Base-by-base conservation (phyloP, 352 stramenopile species). In the Elongisporangium prolatum region DNA sequence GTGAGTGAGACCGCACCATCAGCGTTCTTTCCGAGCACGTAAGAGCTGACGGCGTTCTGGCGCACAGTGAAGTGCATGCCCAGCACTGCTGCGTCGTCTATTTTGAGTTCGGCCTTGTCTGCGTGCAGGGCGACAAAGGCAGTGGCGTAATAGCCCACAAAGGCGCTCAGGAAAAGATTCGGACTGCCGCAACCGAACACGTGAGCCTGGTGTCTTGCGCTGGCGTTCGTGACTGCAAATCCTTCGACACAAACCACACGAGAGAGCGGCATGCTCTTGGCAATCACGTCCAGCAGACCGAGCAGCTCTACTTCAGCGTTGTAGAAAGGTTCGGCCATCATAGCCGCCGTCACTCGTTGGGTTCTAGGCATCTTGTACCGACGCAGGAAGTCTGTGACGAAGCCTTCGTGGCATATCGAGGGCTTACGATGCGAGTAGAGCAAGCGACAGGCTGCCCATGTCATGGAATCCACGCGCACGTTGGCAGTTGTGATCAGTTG, bases 221-320 rank as follows among this genome's bases (percentile, higher is more conserved):
- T 71, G 25, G 57, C 68, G 9, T 21, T 57, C 5, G 56, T 58
- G 25, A 73, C 28, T 11, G 51, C 47, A 37, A 89, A 80, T 4
- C 68, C 76, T 51, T 84, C 74, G 40, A 86, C 72, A 48, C 79
- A 89, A 4, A 77, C 65, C 22, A 80, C 60, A 1, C 53, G 54
- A 0, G 59, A 75, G 6, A 83, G 57, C 6, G 76, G 79, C 1
- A 63, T 62, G 37, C 79, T 86, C 57, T 72, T 74, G 67, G 72
- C 77, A 61, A 89, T 78, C 25, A 89, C 74, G n/a, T 74, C 57
- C 0, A 89, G 58, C 3, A 89, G 51, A 21, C 71, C 60, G 11
- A 79, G 59, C 0, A 84, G 56, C 44, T 80, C 74, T 0, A 59
- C 55, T 22, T 89, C 79, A 0, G 61, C 67, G 48, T 75, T 65